A percentile compares a stretch with the other conserved stretches of the same genome.
These are phyloP conservation scores for Bipolaris bicolor DNA, from an alignment of 2,329 filamentous ascomycete species.

Conservation along the genomic window DNA sequence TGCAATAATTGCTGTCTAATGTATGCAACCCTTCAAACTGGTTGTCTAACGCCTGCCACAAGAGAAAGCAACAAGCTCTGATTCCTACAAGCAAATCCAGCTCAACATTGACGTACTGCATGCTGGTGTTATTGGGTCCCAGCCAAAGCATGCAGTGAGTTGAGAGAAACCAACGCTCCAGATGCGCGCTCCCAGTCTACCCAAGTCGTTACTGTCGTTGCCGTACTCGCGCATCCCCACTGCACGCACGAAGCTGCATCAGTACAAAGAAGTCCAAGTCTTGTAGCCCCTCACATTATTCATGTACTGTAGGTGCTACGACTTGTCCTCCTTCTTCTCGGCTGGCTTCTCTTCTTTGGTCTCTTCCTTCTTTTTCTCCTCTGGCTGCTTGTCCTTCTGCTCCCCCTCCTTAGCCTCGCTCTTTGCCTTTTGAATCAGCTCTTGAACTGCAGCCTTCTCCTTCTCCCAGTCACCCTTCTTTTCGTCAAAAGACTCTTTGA, in stretches of 20 bases:
- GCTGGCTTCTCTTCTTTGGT: constrained; percentile 32
- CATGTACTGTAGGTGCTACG: constrained; percentile 6
- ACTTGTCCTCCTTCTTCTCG: constrained; percentile 18
- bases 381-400: constrained; percentile 63
- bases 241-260: background rate
- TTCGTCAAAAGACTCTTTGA: constrained; percentile 81
- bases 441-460: constrained; percentile 80
- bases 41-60: constrained; percentile 28
- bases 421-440: constrained; percentile 65
- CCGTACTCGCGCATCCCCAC: constrained; percentile 8
- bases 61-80: constrained; percentile 12
- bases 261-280: background rate
- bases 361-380: constrained; percentile 38
- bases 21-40: constrained; percentile 35
- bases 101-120: constrained; percentile 14
- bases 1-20: constrained; percentile 41
- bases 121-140: background rate
- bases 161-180: constrained; percentile 7
- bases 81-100: constrained; percentile 19
- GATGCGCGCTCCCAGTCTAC: constrained; percentile 7
- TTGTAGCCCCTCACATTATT: constrained; percentile 2
- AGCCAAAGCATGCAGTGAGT: constrained; percentile 6
- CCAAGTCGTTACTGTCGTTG: constrained; percentile 27
- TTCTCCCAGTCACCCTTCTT: constrained; percentile 83
- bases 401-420: constrained; percentile 46